Base-by-base conservation (phyloP, 179 eudicot species). In the Actinidia chinensis region DNA sequence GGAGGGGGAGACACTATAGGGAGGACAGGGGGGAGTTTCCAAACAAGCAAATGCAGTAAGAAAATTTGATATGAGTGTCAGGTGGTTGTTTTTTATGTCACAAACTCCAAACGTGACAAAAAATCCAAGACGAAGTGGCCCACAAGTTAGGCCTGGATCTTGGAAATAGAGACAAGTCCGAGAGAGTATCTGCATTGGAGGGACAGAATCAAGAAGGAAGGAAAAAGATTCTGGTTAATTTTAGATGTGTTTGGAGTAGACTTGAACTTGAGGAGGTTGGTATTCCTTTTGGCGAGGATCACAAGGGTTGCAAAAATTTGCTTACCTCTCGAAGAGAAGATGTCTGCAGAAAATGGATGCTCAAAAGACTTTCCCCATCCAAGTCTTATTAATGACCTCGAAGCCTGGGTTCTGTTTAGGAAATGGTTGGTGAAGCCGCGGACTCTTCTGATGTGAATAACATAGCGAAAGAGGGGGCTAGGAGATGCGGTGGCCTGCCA, bases 401-500 rank as follows among this genome's bases (percentile, higher is more conserved):
- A 56, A 56, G 61, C 61, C 5, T 56, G 61, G 89, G 64, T 68
- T 55, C 81, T 87, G 3, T 87, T 85, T n/a, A 85, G 64, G 82
- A 76, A 71, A 81, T 76, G 42, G 80, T 77, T 42, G 82, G 81
- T 61, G 36, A 61, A 22, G 13, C 40, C 4, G 40, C 25, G 23
- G 40, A 61, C 15, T 7, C 66, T 61, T 2, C 66, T 25, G 66
- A 61, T 23, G 10, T 61, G 36, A 22, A 61, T 61, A 0, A 3
- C 2, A 61, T 25, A 23, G 66, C 66, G 13, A 61, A 17, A 61
- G 15, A 22, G 79, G 63, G 20, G 65, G 68, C 85, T 52, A 83
- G 79, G 33, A 81, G 82, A 76, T 85, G 90, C 68, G 82, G 77
- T 64, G 90, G 86, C 14, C 73, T 85, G 63, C 90, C 90, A 0